phyloP scores from a whole-genome alignment of 2,329 filamentous ascomycete species.

The Verticillium longisporum region DNA sequence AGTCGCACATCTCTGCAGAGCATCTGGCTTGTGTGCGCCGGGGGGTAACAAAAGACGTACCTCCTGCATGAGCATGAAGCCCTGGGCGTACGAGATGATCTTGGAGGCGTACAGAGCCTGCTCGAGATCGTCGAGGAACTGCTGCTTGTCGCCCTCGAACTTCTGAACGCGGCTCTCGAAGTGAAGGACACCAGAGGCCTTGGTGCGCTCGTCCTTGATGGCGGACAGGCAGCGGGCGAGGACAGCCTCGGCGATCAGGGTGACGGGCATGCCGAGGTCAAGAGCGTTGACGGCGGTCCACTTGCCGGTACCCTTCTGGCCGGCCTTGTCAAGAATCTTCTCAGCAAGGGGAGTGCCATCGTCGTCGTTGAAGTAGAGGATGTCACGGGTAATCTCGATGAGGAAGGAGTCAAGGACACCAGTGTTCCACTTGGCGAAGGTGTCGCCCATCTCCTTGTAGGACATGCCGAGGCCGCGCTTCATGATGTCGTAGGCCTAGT shows the following conservation, averaged over 20 bases:
- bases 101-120: slow-evolving; percentile 98
- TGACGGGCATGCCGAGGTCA: slow-evolving; percentile 97
- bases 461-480: slow-evolving; percentile 89
- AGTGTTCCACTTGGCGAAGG: slow-evolving; percentile 95
- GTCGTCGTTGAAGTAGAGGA: slow-evolving; percentile 97
- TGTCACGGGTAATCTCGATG: slow-evolving; percentile 97
- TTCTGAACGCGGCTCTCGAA: slow-evolving; percentile 65
- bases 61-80: slow-evolving; percentile 99
- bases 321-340: slow-evolving; percentile 98
- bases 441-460: slow-evolving; percentile 93
- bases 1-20: no score
- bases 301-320: slow-evolving; percentile 99
- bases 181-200: slow-evolving; percentile 71
- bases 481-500: slow-evolving; percentile 96
- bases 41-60: slow-evolving; percentile 30
- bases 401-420: slow-evolving; percentile 98
- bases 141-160: slow-evolving; percentile 85
- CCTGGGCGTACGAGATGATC: slow-evolving; percentile 99
- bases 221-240: slow-evolving; percentile 90
- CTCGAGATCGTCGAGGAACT: slow-evolving; percentile 95
- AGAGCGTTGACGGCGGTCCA: slow-evolving; percentile 99
- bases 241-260: slow-evolving; percentile 94
- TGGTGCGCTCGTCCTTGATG: slow-evolving; percentile 86
- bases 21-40: no score
- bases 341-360: slow-evolving; percentile 87